A percentile compares a stretch with the other conserved stretches of the same genome.
Conservation (phyloP, 1,284 basidiomycete genomes). For the Puccinia sorghi region DNA sequence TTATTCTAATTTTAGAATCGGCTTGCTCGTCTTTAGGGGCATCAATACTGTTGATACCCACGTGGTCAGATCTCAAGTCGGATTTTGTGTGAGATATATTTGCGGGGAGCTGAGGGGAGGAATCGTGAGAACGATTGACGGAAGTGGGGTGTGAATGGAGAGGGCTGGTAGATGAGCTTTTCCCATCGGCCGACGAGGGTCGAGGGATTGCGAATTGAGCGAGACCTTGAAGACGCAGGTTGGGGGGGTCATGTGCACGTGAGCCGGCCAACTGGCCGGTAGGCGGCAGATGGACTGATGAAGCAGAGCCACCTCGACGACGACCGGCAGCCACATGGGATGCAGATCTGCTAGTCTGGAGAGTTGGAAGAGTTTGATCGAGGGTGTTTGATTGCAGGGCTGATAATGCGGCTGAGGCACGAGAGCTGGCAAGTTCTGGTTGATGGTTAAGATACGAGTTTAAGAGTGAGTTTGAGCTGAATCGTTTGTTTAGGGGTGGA, state of each 20-base stretch:
- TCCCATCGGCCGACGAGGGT: constrained; percentile 25
- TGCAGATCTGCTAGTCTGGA: constrained; percentile 19
- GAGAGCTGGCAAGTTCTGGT: neutral
- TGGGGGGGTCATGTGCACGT: neutral
- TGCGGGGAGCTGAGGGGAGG: constrained; percentile 29
- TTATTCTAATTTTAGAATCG: constrained; percentile 1
- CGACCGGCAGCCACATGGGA: neutral
- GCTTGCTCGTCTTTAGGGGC: neutral
- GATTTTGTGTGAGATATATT: neutral
- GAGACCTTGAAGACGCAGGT: neutral
- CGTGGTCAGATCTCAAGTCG: neutral
- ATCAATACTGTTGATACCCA: neutral
- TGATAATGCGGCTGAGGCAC: neutral
- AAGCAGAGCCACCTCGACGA: constrained; percentile 26
- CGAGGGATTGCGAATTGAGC: neutral
- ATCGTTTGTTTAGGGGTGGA: neutral
- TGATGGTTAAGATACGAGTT: constrained; percentile 16
- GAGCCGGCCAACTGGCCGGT: neutral
- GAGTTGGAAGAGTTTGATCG: neutral
- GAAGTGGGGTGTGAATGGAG: constrained; percentile 7
- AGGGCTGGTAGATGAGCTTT: neutral
- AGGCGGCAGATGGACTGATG: constrained; percentile 1
- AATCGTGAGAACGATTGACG: constrained; percentile 29
- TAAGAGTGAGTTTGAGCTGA: neutral
- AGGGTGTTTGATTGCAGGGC: neutral